Percentiles rank a stretch among this genome's conserved stretches.
Evolutionary conservation across 169 alveolate species (phyloP).

Genomic region (Plasmodium gallinaceum): DNA sequence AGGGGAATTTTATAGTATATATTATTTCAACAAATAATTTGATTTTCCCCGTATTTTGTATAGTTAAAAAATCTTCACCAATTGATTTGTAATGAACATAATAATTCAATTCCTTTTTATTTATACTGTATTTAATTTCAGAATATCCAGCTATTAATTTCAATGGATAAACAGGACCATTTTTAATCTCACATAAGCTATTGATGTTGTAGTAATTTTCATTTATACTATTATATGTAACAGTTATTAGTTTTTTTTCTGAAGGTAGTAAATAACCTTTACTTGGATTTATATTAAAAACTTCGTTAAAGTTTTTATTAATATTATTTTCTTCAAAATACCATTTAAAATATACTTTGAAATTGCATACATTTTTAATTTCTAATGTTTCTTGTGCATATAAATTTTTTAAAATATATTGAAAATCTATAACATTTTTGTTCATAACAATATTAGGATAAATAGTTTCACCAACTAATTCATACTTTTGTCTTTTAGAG

Average conservation of each 20-base stretch:
- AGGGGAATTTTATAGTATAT: slow-evolving; percentile 66
- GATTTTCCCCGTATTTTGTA: slow-evolving; percentile 66
- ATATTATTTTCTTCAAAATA: slow-evolving; percentile 63
- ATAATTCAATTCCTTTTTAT: slow-evolving; percentile 35
- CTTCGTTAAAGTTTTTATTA: slow-evolving; percentile 38
- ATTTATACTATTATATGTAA: slow-evolving; percentile 66
- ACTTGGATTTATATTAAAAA: slow-evolving; percentile 33
- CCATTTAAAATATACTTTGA: slow-evolving; percentile 67
- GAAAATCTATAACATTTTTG: slow-evolving; percentile 67
- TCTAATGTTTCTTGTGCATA: slow-evolving; percentile 65
- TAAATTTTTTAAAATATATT: slow-evolving; percentile 71
- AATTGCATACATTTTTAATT: slow-evolving; percentile 62
- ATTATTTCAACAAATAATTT: slow-evolving; percentile 50
- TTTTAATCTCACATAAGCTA: slow-evolving; percentile 48
- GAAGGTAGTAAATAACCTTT: slow-evolving; percentile 48
- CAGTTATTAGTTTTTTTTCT: slow-evolving; percentile 47
- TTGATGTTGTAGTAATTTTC: slow-evolving; percentile 54
- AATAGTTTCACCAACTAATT: slow-evolving; percentile 49
- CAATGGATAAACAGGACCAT: slow-evolving; percentile 58
- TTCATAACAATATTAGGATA: slow-evolving; percentile 59
- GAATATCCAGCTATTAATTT: slow-evolving; percentile 71
- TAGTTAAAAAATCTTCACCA: slow-evolving; percentile 59
- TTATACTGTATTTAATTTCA: slow-evolving; percentile 53
- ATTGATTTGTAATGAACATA: slow-evolving; percentile 45
- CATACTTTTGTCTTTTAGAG: slow-evolving; percentile 67